phyloP scores from a whole-genome alignment of 495 filamentous ascomycete species.

The Hypoxylon fuscum region DNA sequence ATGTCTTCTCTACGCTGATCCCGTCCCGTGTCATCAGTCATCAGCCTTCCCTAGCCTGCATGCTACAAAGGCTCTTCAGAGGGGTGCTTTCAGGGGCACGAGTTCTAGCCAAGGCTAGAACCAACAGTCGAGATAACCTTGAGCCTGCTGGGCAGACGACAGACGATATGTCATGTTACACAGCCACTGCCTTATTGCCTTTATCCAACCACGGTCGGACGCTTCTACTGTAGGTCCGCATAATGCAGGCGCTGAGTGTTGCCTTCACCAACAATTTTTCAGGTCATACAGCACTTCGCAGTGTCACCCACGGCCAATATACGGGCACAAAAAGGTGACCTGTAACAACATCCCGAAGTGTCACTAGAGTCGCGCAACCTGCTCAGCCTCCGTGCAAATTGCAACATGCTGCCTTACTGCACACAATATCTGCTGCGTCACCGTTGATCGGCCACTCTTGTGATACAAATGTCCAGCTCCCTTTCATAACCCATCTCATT shows the following conservation, averaged over 20 bases:
- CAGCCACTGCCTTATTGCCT: constrained; percentile 3
- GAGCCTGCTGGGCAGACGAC: constrained; percentile 16
- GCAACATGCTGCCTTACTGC: constrained; percentile 30
- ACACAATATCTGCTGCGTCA: constrained; percentile 23
- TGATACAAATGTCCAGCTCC: constrained; percentile 2
- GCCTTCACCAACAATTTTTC: constrained; percentile 4
- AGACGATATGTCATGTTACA: constrained; percentile 35
- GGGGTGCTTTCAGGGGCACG: constrained; percentile 2
- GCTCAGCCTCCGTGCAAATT: constrained; percentile 19
- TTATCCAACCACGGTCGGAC: constrained; percentile 15
- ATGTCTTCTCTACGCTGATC: too few relatives aligned
- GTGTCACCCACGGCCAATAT: constrained; percentile 22
- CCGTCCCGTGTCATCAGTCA: too few relatives aligned
- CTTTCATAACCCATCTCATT: constrained; percentile 12
- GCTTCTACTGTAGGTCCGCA: constrained; percentile 9
- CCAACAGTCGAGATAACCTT: constrained; percentile 11
- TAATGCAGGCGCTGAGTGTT: constrained; percentile 26
- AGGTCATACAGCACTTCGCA: constrained; percentile 29
- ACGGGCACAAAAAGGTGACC: constrained; percentile 6
- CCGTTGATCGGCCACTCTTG: constrained; percentile 20
- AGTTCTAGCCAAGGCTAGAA: constrained; percentile 17
- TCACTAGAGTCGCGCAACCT: constrained; percentile 22
- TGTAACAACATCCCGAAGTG: constrained; percentile 15
- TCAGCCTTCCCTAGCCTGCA: too few relatives aligned
- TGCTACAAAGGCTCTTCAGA: constrained; percentile 5